phyloP scores from a whole-genome alignment of 2,329 filamentous ascomycete species.

The Gnomoniopsis sp. region DNA sequence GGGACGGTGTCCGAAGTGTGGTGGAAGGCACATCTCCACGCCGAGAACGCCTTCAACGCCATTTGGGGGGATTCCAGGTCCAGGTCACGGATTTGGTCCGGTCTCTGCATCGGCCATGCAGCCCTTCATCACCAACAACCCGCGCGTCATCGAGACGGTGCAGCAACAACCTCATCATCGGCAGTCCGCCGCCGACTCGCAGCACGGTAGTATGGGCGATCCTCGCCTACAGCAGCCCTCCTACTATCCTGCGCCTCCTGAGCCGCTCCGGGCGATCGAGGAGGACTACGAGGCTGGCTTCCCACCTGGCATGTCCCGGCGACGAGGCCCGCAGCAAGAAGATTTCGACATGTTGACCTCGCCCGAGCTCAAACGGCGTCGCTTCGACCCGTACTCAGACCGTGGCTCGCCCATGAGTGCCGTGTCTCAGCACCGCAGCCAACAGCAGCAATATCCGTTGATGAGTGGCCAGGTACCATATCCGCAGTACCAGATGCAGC shows the following conservation, averaged over 20 bases:
- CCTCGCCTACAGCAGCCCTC: conserved; percentile 4
- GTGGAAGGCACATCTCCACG: conserved; percentile 63
- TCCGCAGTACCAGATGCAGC: conserved; percentile 4
- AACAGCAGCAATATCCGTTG: background rate
- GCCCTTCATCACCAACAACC: conserved; percentile 24
- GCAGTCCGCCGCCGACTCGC: conserved; percentile 16
- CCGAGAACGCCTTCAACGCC: conserved; percentile 56
- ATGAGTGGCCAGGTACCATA: background rate
- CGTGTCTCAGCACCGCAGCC: conserved; percentile 5
- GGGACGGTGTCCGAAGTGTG: conserved; percentile 67
- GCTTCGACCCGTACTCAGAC: conserved; percentile 25
- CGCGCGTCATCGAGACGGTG: conserved; percentile 27
- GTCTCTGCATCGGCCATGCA: conserved; percentile 26
- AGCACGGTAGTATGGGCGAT: conserved; percentile 28
- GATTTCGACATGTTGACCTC: conserved; percentile 31
- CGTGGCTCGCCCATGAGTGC: background rate
- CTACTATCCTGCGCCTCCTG: conserved; percentile 12
- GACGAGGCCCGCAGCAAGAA: conserved; percentile 7
- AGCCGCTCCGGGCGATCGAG: conserved; percentile 12
- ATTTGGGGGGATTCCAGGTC: conserved; percentile 22
- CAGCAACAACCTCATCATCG: conserved; percentile 26
- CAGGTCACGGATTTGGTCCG: conserved; percentile 22
- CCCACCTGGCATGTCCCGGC: conserved; percentile 6
- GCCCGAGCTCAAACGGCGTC: conserved; percentile 31
- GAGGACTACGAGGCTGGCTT: conserved; percentile 10